These are phyloP conservation scores for Diaporthe caulivora DNA, from an alignment of 2,329 filamentous ascomycete species.

Conservation along the genomic window DNA sequence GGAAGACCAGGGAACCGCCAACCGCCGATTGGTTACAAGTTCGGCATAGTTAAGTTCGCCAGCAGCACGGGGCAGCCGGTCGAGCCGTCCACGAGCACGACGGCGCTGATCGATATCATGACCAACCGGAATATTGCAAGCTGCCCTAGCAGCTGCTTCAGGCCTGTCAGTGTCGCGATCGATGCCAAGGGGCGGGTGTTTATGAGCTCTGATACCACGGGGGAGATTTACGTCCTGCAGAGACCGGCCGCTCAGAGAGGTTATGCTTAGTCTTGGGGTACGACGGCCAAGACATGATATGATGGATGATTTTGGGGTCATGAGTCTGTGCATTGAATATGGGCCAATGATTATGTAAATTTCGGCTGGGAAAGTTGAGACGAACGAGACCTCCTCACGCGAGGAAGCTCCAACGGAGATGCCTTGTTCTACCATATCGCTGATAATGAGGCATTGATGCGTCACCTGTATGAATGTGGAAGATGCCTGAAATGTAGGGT, in stretches of 20 bases:
- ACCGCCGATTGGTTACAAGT: slow-evolving; percentile 2
- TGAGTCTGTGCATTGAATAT: too few relatives aligned
- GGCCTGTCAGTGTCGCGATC: slow-evolving; percentile 69
- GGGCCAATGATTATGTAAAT: too few relatives aligned
- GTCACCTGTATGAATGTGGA: too few relatives aligned
- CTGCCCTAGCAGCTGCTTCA: slow-evolving; percentile 71
- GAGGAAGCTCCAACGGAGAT: too few relatives aligned
- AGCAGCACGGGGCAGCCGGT: slow-evolving; percentile 53
- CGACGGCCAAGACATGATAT: background rate
- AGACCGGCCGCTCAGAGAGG: slow-evolving; percentile 8
- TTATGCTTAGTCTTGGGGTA: background rate
- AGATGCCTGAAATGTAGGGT: too few relatives aligned
- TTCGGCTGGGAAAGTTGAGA: too few relatives aligned
- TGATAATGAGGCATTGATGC: too few relatives aligned
- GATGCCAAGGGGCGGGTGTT: slow-evolving; percentile 67
- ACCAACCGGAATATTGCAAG: slow-evolving; percentile 63
- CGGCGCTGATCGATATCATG: slow-evolving; percentile 65
- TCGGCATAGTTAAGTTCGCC: slow-evolving; percentile 9
- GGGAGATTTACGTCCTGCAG: slow-evolving; percentile 71
- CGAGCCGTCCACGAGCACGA: slow-evolving; percentile 55
- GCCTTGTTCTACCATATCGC: too few relatives aligned
- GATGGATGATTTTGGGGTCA: background rate
- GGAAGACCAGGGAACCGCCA: background rate
- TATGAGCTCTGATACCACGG: slow-evolving; percentile 71
- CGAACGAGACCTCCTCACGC: too few relatives aligned